Base-by-base conservation (phyloP, 495 filamentous ascomycete species). In the Monascus purpureus region DNA sequence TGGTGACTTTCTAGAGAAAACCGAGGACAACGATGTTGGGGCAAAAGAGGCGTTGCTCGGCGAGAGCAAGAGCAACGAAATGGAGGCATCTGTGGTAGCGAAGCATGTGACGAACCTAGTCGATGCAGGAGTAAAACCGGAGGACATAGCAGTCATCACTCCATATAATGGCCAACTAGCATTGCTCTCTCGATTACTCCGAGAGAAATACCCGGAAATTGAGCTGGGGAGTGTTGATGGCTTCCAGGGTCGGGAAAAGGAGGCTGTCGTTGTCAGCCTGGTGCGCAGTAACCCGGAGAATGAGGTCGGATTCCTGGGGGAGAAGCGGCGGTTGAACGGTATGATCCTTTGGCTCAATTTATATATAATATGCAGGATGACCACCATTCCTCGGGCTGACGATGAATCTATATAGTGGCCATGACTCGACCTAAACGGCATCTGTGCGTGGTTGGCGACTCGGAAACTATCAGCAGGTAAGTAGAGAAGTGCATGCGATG, bases 241-340 rank as follows among this genome's bases (percentile, higher is more conserved):
- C 5, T 99, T 99, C 50, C 90, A 99, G 50, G 90, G 90, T 23
- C 69, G 90, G 8, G 90, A 99, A 57, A 97, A 99, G 55, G 90
- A 99, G 51, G 90, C 81, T 2, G 79, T 99, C 23, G 72, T 99
- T 19, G 74, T 99, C 12, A 85, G 74, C 50, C 64, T 95, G 14
- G 90, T 99, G 23, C 67, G 90, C 40, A 94, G 86, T 55, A 96
- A 96, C 56, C 42, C 70, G 13, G 73, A 81, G 32, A 68, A 77
- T 16, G 86, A 95, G 55, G 85, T 93, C 8, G 90, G 90, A 9
- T 97, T 99, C 48, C 59, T 99, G 30, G 82, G 72, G n/a, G 90
- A 99, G 60, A 88, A 85, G 58, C 64, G 90, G 31, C 67, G 90
- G 30, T 52, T 96, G 38, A 99, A 99, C 53, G 90, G 84, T 87